Base-by-base conservation (phyloP, 1,284 basidiomycete genomes). In the Veloboletus limbatus region DNA sequence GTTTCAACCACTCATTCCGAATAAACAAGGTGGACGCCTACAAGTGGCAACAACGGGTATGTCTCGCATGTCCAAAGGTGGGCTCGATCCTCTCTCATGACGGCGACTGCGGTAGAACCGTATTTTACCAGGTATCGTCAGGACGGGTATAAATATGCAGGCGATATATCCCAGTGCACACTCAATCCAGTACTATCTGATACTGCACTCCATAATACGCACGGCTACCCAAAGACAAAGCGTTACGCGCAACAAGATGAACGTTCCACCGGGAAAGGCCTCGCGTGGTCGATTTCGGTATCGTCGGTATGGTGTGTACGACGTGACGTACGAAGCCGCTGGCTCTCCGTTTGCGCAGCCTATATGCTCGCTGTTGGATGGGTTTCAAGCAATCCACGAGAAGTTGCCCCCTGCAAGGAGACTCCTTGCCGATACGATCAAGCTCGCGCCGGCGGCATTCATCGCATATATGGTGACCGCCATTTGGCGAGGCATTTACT, bases 361-460 rank as follows among this genome's bases (percentile, higher is more conserved):
- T 31, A 27, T 49, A 32, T 32, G 16, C 17, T 36, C 44, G 13
- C 18, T 53, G 8, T 36, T 46, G 37, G 37, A 47, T 14, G 21
- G 4, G 7, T 17, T 48, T 27, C 14, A 20, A 16, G 32, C 43
- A 3, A 25, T 54, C 10, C 13, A 17, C 43, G 13, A 40, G 16
- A 47, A 37, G 4, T 37, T 22, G 2, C 48, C 51, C 2, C 35
- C 49, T 21, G 41, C 37, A 22, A 13, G 13, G 26, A 58, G 58
- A 30, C 54, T 68, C 3, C 20, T 67, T 14, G 18, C 26, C 2
- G 69, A 71, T 46, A 45, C 66, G 13, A 57, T 58, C 45, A 37
- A 10, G 18, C 56, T 69, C n/a, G 68, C 67, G 2, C 65, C 64
- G 1, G 43, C 25, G n/a, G 44, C 58, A 9, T 54, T 66, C 13